Conservation (phyloP, 106 monocot species). For the Allium sativum region DNA sequence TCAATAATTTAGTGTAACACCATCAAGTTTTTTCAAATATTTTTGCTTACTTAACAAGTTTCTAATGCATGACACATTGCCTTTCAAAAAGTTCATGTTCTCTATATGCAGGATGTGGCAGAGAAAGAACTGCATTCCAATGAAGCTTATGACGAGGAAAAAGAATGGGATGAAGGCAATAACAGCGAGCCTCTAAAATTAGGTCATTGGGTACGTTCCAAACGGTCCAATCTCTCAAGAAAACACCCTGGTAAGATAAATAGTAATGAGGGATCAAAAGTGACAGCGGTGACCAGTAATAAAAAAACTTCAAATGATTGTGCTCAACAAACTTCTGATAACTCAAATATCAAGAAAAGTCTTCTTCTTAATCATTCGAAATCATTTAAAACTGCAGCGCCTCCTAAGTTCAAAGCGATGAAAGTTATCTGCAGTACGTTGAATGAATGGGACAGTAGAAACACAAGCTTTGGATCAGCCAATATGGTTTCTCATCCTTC, state of each 20-base stretch:
- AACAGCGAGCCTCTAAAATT: constrained; percentile 11
- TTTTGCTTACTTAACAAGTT: not conserved
- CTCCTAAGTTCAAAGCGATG: constrained; percentile 21
- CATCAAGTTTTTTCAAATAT: not conserved
- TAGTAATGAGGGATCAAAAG: not conserved
- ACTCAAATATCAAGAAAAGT: constrained; percentile 4
- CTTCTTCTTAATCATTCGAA: not conserved
- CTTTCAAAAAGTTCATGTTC: not conserved
- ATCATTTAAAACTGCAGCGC: not conserved
- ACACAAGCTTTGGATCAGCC: not conserved
- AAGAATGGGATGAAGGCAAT: constrained; percentile 8
- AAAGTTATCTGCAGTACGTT: constrained; percentile 1
- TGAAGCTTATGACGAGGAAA: constrained; percentile 12
- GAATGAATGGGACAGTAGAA: no score
- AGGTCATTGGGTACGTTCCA: constrained; percentile 50
- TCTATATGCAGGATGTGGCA: constrained; percentile 11
- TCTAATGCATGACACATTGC: no score
- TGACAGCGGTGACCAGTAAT: not conserved
- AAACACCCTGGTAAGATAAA: not conserved
- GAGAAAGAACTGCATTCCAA: constrained; percentile 3
- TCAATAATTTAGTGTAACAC: no score
- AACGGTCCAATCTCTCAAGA: constrained; percentile 42
- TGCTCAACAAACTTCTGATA: not conserved
- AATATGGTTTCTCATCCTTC: constrained; percentile 1
- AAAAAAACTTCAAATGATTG: not conserved